Base-by-base conservation (phyloP, 225 moss, liverwort and hornwort genomes). In the Ulota crispa region DNA sequence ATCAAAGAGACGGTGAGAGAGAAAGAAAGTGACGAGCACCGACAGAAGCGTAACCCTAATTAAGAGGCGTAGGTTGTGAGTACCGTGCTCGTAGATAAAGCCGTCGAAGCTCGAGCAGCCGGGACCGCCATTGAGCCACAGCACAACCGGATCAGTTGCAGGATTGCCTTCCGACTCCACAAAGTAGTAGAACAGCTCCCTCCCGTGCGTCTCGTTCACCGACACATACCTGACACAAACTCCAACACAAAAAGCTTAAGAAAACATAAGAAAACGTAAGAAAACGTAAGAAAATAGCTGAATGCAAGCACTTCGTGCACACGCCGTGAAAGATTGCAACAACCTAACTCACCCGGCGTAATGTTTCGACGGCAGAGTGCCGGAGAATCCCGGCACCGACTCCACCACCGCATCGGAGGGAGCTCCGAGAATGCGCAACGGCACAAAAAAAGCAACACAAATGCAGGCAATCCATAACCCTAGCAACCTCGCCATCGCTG, bases 41-140 rank as follows among this genome's bases (percentile, higher is more conserved):
- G 26, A 47, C 26, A 77, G 32, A 50, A 34, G n/a, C 34, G 23
- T 64, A 64, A 66, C 36, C 36, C 32, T 64, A 50, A 50, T 47
- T 32, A 55, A 64, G 31, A 45, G 45, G 41, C 42, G 42, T 9
- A 76, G 16, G 65, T n/a, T n/a, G n/a, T 23, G 54, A 9, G 83
- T 86, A 97, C 95, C 93, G 47, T 98, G 95, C 83, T 98, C 95
- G 85, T 97, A 95, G 75, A 95, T 79, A 82, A 97, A 97, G 69
- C 97, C 97, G 85, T 95, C 97, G 61, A 97, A 95, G 80, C 97
- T 97, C 50, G 95, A 97, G 88, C 97, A 97, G 21, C 97, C 95
- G 59, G 97, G 97, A 11, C 97, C 97, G 14, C 94, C 97, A 79
- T 98, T 98, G 64, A 98, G 93, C 97, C 97, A 95, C 55, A 98